Conservation (phyloP, 352 stramenopile genomes). For the Globisporangium heterothallicum region DNA sequence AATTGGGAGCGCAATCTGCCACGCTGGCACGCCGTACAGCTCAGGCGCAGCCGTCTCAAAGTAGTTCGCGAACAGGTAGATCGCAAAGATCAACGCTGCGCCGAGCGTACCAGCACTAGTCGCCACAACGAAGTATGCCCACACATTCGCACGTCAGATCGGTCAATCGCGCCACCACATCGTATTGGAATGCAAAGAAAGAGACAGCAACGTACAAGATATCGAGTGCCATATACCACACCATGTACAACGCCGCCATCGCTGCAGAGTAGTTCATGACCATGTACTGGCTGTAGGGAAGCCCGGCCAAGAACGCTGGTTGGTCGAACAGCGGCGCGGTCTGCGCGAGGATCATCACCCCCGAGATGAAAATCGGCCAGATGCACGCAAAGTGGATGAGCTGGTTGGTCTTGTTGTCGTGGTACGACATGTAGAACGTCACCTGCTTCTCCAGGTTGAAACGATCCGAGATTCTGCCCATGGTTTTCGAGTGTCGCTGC, state of each 20-base stretch:
- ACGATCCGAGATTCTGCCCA: conserved; percentile 31
- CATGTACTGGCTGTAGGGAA: conserved; percentile 29
- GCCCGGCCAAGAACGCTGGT: conserved; percentile 17
- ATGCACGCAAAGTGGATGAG: conserved; percentile 61
- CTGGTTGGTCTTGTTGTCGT: conserved; percentile 55
- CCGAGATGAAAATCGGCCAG: conserved; percentile 54
- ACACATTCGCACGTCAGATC: too few relatives aligned
- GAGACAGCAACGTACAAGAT: conserved; percentile 14
- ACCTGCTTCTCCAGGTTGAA: conserved; percentile 59
- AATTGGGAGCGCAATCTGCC: conserved; percentile 28
- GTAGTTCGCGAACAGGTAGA: conserved; percentile 30
- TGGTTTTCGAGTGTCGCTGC: background rate
- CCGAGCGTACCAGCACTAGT: conserved; percentile 24
- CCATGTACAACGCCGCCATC: conserved; percentile 31
- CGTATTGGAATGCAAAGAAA: conserved; percentile 1
- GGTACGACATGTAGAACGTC: conserved; percentile 63
- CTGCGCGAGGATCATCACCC: conserved; percentile 33
- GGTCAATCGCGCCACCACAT: too few relatives aligned
- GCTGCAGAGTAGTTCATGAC: conserved; percentile 34
- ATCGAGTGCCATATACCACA: conserved; percentile 49
- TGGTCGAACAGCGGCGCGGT: conserved; percentile 17
- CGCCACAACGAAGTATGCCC: too few relatives aligned
- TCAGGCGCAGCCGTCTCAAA: conserved; percentile 14
- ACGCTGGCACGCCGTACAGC: conserved; percentile 22
- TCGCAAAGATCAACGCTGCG: conserved; percentile 25